Evolutionary conservation across 2,329 filamentous ascomycete genomes (phyloP).

Genomic region (Paecilomyces variotii): DNA sequence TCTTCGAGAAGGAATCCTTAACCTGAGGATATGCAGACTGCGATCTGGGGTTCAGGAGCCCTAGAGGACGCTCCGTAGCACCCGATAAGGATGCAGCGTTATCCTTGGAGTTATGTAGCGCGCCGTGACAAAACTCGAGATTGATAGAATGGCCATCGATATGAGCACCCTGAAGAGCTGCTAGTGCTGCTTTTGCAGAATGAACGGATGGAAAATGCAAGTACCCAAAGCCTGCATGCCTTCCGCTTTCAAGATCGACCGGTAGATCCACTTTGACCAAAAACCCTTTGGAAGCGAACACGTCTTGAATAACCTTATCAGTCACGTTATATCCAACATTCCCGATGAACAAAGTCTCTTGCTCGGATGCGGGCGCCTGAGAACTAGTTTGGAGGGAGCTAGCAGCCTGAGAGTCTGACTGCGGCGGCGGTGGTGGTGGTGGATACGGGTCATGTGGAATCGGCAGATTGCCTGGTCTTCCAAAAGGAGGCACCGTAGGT

Average conservation of each 20-base stretch:
- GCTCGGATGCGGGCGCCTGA: neutral
- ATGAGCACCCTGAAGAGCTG: constrained; percentile 26
- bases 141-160: constrained; percentile 35
- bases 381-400: neutral
- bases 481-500: neutral
- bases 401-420: neutral
- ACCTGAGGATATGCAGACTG: neutral
- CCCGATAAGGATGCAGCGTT: constrained; percentile 13
- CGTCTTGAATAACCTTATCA: constrained; percentile 25
- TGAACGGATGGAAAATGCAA: constrained; percentile 26
- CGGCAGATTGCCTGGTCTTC: neutral
- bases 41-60: neutral
- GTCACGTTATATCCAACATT: constrained; percentile 33
- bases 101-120: neutral
- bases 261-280: constrained; percentile 28
- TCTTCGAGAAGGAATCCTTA: neutral
- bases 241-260: constrained; percentile 21
- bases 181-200: constrained; percentile 28
- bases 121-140: constrained; percentile 28
- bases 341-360: constrained; percentile 29
- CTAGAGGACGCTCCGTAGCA: constrained; percentile 1
- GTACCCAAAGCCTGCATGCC: constrained; percentile 35
- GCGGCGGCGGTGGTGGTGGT: neutral
- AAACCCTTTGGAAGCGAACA: constrained; percentile 31
- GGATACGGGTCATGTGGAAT: neutral